These are phyloP conservation scores for Stromatinia cepivora DNA, from an alignment of 2,329 filamentous ascomycete species.

Conservation along the genomic window DNA sequence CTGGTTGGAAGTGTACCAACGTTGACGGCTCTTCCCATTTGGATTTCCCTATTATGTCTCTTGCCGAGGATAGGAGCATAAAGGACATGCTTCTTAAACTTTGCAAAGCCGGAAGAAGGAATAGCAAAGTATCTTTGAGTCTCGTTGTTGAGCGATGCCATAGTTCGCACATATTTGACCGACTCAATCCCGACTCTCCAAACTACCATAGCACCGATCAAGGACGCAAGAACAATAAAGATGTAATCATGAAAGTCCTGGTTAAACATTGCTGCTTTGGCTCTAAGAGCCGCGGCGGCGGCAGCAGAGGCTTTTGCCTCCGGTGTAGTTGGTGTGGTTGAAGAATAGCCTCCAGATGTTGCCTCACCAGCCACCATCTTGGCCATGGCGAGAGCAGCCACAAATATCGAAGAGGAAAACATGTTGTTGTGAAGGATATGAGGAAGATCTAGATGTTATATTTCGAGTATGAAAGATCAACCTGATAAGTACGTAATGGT, in stretches of 20 bases:
- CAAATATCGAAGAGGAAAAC: conserved; percentile 30
- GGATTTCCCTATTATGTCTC: conserved; percentile 74
- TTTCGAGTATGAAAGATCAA: not conserved
- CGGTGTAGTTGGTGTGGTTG: conserved; percentile 16
- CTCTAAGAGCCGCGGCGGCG: conserved; percentile 25
- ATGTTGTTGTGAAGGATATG: conserved; percentile 25
- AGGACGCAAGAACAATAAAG: conserved; percentile 61
- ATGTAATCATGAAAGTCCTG: conserved; percentile 60
- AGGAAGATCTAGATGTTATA: not conserved
- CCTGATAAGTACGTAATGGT: not conserved
- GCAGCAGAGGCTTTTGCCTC: conserved; percentile 24
- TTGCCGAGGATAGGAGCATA: conserved; percentile 72
- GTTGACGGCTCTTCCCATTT: conserved; percentile 65
- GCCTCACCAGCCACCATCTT: conserved; percentile 27
- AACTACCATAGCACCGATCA: conserved; percentile 62
- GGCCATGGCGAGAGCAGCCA: conserved; percentile 32
- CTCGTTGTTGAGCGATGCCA: conserved; percentile 76
- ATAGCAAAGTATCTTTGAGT: conserved; percentile 76
- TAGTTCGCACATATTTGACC: conserved; percentile 67
- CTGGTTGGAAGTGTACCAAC: conserved; percentile 79
- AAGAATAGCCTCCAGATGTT: conserved; percentile 23
- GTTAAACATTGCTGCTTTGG: conserved; percentile 44
- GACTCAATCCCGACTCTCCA: conserved; percentile 65
- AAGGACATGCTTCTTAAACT: conserved; percentile 65
- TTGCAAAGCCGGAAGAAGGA: conserved; percentile 54